Percentiles rank a stretch among this genome's conserved stretches.
Conservation (phyloP, 176 grass and related monocot species). For the Oryza coarctata region DNA sequence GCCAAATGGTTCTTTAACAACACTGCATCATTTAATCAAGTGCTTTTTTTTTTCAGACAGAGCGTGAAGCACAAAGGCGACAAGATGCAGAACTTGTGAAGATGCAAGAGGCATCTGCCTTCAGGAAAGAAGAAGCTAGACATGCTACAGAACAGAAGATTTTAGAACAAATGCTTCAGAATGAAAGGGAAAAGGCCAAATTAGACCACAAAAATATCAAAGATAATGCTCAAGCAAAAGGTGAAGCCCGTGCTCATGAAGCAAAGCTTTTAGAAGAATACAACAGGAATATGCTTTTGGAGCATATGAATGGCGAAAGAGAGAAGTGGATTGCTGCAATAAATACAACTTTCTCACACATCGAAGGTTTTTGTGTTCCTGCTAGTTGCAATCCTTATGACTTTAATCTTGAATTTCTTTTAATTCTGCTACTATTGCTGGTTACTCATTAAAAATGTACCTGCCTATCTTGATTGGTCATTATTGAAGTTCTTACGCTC, state of each 20-base stretch:
- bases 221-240: constrained; percentile 53
- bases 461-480: not conserved
- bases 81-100: constrained; percentile 82
- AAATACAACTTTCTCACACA: constrained; percentile 87
- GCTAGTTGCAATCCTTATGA: constrained; percentile 1
- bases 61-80: constrained; percentile 62
- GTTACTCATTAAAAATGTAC: constrained; percentile 8
- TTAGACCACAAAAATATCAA: constrained; percentile 41
- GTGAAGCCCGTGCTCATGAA: constrained; percentile 45
- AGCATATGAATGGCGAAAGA: constrained; percentile 62
- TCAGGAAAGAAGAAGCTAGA: constrained; percentile 69
- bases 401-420: not conserved
- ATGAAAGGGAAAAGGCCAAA: constrained; percentile 58
- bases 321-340: constrained; percentile 94
- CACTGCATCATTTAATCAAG: constrained; percentile 6
- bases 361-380: constrained; percentile 63
- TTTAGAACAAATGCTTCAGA: constrained; percentile 52
- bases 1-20: constrained; percentile 9
- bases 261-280: constrained; percentile 53
- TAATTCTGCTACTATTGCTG: not conserved
- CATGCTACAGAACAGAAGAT: constrained; percentile 72
- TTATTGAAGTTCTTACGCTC: not conserved
- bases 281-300: constrained; percentile 54
- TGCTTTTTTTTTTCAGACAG: constrained; percentile 51
- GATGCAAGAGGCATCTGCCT: constrained; percentile 77